phyloP scores from a whole-genome alignment of 495 filamentous ascomycete species.

The Apiosordaria backusii region DNA sequence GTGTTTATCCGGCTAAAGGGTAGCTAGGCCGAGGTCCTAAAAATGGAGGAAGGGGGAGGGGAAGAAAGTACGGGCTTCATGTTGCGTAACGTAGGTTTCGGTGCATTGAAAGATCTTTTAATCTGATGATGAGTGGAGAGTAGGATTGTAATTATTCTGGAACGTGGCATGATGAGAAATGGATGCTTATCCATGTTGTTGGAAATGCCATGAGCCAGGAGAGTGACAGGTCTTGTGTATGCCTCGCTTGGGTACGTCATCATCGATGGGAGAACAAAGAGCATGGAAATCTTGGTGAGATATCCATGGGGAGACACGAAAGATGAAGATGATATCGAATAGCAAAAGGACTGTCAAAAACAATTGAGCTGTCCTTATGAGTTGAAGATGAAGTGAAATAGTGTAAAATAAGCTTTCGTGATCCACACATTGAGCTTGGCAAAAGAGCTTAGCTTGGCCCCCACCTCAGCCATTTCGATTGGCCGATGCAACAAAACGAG shows the following conservation, averaged over 20 bases:
- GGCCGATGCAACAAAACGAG: background rate
- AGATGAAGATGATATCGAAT: background rate
- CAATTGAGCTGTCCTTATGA: background rate
- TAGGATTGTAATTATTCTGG: background rate
- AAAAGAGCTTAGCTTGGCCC: background rate
- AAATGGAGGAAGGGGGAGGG: conserved; percentile 11
- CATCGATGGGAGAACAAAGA: background rate
- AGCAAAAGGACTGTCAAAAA: background rate
- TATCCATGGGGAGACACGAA: background rate
- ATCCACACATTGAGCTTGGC: conserved; percentile 1
- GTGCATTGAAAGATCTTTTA: background rate
- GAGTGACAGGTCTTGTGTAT: background rate
- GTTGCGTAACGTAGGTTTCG: background rate
- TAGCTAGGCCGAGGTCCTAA: conserved; percentile 5
- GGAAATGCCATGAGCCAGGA: background rate
- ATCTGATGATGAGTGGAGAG: background rate
- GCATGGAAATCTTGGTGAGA: background rate
- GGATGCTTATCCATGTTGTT: background rate
- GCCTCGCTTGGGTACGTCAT: background rate
- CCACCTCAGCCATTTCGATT: background rate
- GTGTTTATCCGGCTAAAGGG: conserved; percentile 24
- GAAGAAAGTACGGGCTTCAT: background rate
- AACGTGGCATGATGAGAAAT: background rate
- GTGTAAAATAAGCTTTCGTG: background rate
- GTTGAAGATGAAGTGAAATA: background rate